phyloP scores from a whole-genome alignment of 495 filamentous ascomycete genomes.

The Physcia stellaris region DNA sequence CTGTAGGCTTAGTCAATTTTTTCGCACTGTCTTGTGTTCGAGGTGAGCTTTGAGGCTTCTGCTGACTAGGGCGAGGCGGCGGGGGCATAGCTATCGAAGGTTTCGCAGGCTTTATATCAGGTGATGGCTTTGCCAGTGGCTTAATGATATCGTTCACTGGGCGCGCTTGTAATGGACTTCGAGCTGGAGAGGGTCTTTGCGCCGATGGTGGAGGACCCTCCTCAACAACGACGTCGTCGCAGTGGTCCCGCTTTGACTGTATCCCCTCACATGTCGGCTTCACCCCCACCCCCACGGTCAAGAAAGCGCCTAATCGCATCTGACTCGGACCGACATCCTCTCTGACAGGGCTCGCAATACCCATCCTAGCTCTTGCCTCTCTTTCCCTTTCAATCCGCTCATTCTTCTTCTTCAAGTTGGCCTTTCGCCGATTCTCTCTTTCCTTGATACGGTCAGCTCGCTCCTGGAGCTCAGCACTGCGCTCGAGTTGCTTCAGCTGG shows the following conservation, averaged over 20 bases:
- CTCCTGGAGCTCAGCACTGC: slow-evolving; percentile 8
- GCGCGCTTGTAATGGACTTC: too few relatives aligned
- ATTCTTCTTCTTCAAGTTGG: slow-evolving; percentile 13
- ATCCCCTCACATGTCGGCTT: slow-evolving; percentile 1
- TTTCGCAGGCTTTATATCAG: too few relatives aligned
- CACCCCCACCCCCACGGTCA: slow-evolving; percentile 1
- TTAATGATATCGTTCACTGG: too few relatives aligned
- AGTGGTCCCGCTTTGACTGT: slow-evolving; percentile 2
- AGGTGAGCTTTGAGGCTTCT: background rate
- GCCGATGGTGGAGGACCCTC: too few relatives aligned
- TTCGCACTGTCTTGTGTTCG: background rate
- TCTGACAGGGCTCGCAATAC: slow-evolving; percentile 5
- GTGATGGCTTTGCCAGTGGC: too few relatives aligned
- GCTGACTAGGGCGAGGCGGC: too few relatives aligned
- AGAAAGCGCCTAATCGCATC: slow-evolving; percentile 6
- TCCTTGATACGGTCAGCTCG: slow-evolving; percentile 13
- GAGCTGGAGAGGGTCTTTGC: too few relatives aligned
- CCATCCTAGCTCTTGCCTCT: slow-evolving; percentile 12
- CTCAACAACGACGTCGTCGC: background rate
- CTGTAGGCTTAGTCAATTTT: background rate
- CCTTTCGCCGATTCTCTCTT: slow-evolving; percentile 10
- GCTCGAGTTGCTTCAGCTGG: slow-evolving; percentile 10
- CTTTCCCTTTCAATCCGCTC: slow-evolving; percentile 16
- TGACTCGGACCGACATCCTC: slow-evolving; percentile 10
- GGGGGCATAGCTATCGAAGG: too few relatives aligned